Percentiles rank a stretch among this genome's conserved stretches.
These are phyloP conservation scores for Cryphonectria naterciae DNA, from an alignment of 2,329 filamentous ascomycete genomes.

Conservation along the genomic window DNA sequence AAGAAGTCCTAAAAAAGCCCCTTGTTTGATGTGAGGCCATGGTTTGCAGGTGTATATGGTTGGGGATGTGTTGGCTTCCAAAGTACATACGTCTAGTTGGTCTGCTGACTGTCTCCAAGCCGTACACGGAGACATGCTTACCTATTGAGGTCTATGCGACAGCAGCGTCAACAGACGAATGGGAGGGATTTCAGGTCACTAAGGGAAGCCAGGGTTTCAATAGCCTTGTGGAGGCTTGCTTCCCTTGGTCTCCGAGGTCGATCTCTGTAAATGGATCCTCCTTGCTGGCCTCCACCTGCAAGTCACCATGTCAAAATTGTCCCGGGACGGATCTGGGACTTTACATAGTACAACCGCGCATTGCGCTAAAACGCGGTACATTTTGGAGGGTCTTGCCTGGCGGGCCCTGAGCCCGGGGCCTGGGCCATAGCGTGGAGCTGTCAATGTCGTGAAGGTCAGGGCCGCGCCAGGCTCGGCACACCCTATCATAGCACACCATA, in stretches of 20 bases:
- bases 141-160: neutral
- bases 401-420: neutral
- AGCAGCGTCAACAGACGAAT: neutral
- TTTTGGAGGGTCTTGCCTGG: neutral
- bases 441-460: neutral
- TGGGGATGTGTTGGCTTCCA: neutral
- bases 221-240: conserved; percentile 7
- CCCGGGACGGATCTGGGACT: neutral
- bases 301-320: neutral
- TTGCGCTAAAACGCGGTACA: neutral
- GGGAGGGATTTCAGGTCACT: neutral
- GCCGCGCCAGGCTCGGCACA: neutral
- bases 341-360: neutral
- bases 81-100: neutral
- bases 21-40: neutral
- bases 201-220: conserved; percentile 3
- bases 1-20: neutral
- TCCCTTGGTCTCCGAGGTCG: neutral
- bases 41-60: neutral
- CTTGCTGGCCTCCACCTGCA: neutral
- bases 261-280: neutral
- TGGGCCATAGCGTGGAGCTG: neutral
- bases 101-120: neutral
- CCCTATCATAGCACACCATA: neutral
- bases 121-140: neutral